These are phyloP conservation scores for Tricholomella constricta DNA, from an alignment of 768 basidiomycete genomes.

Conservation along the genomic window DNA sequence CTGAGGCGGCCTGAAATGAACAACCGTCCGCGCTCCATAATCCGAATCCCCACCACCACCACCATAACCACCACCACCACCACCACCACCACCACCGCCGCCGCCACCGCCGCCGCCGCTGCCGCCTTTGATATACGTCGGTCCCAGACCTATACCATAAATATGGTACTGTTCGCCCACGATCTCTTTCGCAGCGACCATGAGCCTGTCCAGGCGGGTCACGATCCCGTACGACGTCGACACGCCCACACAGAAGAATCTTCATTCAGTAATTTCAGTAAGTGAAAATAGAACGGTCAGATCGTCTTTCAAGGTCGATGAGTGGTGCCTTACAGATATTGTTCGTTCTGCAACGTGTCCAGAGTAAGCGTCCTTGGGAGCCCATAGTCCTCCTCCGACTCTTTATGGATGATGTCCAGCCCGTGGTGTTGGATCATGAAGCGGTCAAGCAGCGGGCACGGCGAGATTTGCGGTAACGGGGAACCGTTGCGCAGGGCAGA, in stretches of 20 bases:
- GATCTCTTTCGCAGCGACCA: conserved; percentile 82
- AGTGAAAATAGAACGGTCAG: not conserved
- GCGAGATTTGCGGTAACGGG: conserved; percentile 85
- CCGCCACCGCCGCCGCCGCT: too few relatives aligned
- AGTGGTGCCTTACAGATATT: conserved; percentile 68
- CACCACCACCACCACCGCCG: too few relatives aligned
- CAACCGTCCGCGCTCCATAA: too few relatives aligned
- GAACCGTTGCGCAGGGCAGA: conserved; percentile 71
- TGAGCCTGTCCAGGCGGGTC: conserved; percentile 72
- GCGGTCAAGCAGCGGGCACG: conserved; percentile 62
- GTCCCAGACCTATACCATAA: conserved; percentile 53
- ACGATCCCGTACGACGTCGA: conserved; percentile 70
- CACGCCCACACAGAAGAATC: conserved; percentile 73
- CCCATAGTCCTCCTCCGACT: conserved; percentile 74
- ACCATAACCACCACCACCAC: too few relatives aligned
- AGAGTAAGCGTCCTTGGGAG: conserved; percentile 70
- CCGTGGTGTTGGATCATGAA: conserved; percentile 55
- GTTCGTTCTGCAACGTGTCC: conserved; percentile 73
- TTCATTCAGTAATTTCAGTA: conserved; percentile 26
- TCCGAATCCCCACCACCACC: too few relatives aligned
- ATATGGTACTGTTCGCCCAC: conserved; percentile 89
- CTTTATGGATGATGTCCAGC: conserved; percentile 66
- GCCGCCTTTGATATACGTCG: not conserved
- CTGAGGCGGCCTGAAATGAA: conserved; percentile 9
- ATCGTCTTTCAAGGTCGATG: not conserved